Evolutionary conservation across 106 monocot species (phyloP), one percentile per base, ranked within the genome.

Genomic region (Gastrodia elata): DNA sequence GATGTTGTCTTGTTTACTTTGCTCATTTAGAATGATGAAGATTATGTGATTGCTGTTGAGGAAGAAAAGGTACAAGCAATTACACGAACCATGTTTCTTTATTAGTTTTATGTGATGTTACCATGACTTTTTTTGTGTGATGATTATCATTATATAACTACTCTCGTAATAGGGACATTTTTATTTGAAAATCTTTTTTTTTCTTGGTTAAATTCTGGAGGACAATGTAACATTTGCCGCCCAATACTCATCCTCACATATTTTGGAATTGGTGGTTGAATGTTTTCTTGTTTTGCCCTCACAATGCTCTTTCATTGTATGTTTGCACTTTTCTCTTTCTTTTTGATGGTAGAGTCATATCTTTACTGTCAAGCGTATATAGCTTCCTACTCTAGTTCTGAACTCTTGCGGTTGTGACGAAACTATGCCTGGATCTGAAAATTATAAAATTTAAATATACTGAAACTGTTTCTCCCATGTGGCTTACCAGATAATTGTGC

Each of bases 1-100:
- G 0, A 81, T 70, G 73, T 32, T 0, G 22, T 77, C 59, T 32
- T 35, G 16, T 43, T 38, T 64, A n/a, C 67, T 78, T 49, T 30
- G 44, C 27, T 67, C 46, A 2, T 69, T 77, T 81, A 94, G 91
- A 86, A 91, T 56, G 94, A 94, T 64, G 65, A 68, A 65, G 91
- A 90, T 74, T 94, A 82, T 57, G 52, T 80, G 64, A 13, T 74
- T 71, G 32, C 52, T 76, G 74, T 64, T 70, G 86, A 93, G 71
- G 88, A 89, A 74, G 90, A 71, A 55, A 86, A 94, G 94, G 94
- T 94, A 87, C 39, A 22, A 58, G 32, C 27, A 27, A 9, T 67
- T 38, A 1, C 40, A 35, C 22, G 4, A 52, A 52, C 13, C 35
- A 25, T 59, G 13, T 67, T 67, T 35, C 30, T 67, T 34, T 5